Evolutionary conservation across 2,329 filamentous ascomycete genomes (phyloP).

Genomic region (Passalora sequoiae): DNA sequence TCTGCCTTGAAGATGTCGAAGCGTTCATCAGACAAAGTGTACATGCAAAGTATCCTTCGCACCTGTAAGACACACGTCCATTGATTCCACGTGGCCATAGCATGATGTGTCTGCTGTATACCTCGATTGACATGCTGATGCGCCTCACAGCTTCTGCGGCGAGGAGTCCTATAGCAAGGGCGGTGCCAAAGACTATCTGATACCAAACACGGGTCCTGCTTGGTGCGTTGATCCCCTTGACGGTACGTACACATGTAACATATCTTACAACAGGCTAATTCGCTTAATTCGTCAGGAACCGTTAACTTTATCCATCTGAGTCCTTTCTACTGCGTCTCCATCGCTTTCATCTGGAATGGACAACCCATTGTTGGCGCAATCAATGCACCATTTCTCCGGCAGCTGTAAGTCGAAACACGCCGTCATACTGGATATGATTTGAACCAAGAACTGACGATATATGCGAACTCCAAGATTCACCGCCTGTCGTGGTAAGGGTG

Average conservation of each 20-base stretch:
- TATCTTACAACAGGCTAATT: background rate
- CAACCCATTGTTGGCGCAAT: slow-evolving; percentile 65
- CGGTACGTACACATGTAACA: slow-evolving; percentile 38
- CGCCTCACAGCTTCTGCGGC: slow-evolving; percentile 61
- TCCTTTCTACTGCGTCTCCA: slow-evolving; percentile 76
- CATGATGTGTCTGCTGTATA: slow-evolving; percentile 30
- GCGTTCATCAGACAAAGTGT: slow-evolving; percentile 51
- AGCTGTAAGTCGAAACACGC: slow-evolving; percentile 21
- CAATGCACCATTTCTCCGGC: slow-evolving; percentile 60
- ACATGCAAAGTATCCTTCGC: slow-evolving; percentile 57
- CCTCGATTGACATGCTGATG: background rate
- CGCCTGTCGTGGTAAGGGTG: slow-evolving; percentile 59
- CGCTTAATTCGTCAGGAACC: slow-evolving; percentile 44
- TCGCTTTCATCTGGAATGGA: slow-evolving; percentile 59
- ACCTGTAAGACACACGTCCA: no score
- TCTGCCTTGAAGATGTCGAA: slow-evolving; percentile 56
- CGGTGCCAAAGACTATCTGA: slow-evolving; percentile 62
- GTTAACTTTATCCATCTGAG: slow-evolving; percentile 78
- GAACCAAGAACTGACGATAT: no score
- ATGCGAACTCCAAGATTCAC: no score
- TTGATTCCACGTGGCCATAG: no score
- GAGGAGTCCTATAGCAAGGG: slow-evolving; percentile 72
- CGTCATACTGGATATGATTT: no score
- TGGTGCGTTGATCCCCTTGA: slow-evolving; percentile 74
- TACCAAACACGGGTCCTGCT: slow-evolving; percentile 55